Evolutionary conservation across 768 basidiomycete species (phyloP).

Genomic region (Boletus rubroflammeus): DNA sequence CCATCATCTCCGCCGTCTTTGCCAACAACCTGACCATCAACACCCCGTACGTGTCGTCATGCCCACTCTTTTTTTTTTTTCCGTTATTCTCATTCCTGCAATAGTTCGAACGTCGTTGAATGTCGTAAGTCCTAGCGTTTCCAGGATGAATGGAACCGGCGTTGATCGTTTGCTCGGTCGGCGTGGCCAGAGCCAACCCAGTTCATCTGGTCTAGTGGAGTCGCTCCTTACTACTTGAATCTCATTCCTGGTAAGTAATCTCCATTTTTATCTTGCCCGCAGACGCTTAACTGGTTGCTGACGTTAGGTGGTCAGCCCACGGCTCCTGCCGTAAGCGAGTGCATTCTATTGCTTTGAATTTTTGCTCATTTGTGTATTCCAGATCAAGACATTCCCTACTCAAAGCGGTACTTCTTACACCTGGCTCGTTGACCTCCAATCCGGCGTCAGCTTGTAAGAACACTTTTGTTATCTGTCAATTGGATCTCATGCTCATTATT

Average conservation of each 20-base stretch:
- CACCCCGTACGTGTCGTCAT: constrained; percentile 53
- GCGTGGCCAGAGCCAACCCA: constrained; percentile 51
- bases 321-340: constrained; percentile 46
- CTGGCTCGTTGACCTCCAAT: constrained; percentile 51
- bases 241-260: constrained; percentile 53
- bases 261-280: too few relatives aligned
- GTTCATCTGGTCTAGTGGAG: constrained; percentile 51
- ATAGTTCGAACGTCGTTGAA: constrained; percentile 38
- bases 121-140: constrained; percentile 45
- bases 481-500: not conserved
- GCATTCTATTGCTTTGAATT: not conserved
- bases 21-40: constrained; percentile 61
- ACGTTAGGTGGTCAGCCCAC: constrained; percentile 48
- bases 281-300: not conserved
- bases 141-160: not conserved
- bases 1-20: constrained; percentile 34
- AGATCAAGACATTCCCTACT: constrained; percentile 55
- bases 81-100: not conserved
- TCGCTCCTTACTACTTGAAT: constrained; percentile 54
- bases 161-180: not conserved
- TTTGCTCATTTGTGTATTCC: constrained; percentile 5
- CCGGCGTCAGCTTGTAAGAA: constrained; percentile 45
- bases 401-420: constrained; percentile 43
- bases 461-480: not conserved
- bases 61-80: not conserved